These are phyloP conservation scores for Cordyceps javanica DNA, from an alignment of 2,329 filamentous ascomycete genomes.

Conservation along the genomic window DNA sequence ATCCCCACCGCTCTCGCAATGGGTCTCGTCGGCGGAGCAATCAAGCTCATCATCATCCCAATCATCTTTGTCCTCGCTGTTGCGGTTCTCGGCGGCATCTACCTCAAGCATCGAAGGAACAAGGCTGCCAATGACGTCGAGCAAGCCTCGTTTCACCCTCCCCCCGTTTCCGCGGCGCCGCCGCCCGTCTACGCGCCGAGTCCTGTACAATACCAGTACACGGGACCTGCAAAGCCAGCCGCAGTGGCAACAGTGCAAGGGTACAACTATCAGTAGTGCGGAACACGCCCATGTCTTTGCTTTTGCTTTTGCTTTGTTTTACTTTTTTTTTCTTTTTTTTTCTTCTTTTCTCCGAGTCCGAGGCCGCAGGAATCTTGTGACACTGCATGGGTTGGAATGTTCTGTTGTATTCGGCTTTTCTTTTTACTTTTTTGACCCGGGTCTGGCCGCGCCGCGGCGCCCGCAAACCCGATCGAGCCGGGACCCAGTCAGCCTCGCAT, in stretches of 20 bases:
- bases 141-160: background rate
- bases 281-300: background rate
- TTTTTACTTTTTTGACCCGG: background rate
- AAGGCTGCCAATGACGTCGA: constrained; percentile 2
- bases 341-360: no score
- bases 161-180: background rate
- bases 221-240: background rate
- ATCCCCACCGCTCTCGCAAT: background rate
- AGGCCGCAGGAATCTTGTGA: no score
- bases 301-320: background rate
- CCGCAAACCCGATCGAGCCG: background rate
- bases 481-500: background rate
- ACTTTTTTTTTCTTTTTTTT: background rate
- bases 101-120: background rate
- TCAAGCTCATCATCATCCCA: constrained; percentile 9
- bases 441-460: no score
- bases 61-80: background rate
- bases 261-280: background rate
- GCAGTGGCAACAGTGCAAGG: background rate
- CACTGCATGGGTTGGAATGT: no score
- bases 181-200: constrained; percentile 4
- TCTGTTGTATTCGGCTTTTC: background rate
- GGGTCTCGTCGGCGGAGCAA: constrained; percentile 5
- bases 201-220: background rate
- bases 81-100: background rate